These are phyloP conservation scores for Selenicereus undatus DNA, from an alignment of 148 eudicot species.

Conservation along the genomic window DNA sequence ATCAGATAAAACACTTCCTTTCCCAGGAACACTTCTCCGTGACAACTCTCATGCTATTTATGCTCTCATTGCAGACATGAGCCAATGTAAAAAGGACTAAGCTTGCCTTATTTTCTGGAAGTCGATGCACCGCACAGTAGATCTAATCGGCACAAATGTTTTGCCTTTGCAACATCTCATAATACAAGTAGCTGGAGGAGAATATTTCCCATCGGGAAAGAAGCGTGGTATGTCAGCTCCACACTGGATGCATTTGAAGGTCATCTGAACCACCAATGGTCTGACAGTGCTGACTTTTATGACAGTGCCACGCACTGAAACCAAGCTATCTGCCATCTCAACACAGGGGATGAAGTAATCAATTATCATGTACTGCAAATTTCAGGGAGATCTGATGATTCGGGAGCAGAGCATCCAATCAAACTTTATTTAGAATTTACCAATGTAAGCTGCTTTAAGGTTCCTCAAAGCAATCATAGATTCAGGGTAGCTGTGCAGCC, in stretches of 20 bases:
- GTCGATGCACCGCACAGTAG: constrained; percentile 71
- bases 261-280: constrained; percentile 85
- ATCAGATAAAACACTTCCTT: constrained; percentile 6
- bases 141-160: constrained; percentile 67
- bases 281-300: constrained; percentile 89
- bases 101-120: constrained; percentile 91
- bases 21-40: not conserved
- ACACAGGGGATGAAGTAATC: not conserved
- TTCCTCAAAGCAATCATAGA: constrained; percentile 81
- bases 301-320: constrained; percentile 83
- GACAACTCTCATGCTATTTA: not conserved
- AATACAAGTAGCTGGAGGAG: constrained; percentile 71
- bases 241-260: constrained; percentile 70
- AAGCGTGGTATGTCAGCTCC: constrained; percentile 62
- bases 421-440: constrained; percentile 32
- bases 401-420: not conserved
- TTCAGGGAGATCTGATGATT: not conserved
- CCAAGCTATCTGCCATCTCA: constrained; percentile 75
- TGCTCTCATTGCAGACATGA: not conserved
- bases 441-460: constrained; percentile 98
- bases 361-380: not conserved
- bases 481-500: constrained; percentile 75
- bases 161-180: constrained; percentile 81
- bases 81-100: constrained; percentile 11
- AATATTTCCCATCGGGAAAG: constrained; percentile 96